These are phyloP conservation scores for Zopfia rhizophila DNA, from an alignment of 2,329 filamentous ascomycete genomes.

Conservation along the genomic window DNA sequence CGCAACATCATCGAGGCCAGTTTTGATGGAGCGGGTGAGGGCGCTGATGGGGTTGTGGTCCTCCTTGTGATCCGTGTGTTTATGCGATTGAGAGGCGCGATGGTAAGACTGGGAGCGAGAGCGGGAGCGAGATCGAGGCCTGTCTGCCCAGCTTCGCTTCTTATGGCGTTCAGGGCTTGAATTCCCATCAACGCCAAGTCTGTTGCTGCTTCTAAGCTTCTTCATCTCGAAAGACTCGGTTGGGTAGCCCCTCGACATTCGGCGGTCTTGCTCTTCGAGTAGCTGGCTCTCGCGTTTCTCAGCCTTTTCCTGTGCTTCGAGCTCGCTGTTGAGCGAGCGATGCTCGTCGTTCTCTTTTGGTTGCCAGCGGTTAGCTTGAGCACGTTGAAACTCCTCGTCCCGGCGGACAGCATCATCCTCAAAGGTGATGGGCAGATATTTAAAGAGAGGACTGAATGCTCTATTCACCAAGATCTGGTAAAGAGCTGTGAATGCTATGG, in stretches of 20 bases:
- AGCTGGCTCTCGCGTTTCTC: conserved; percentile 47
- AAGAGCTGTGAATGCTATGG: conserved; percentile 73
- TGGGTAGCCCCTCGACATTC: conserved; percentile 7
- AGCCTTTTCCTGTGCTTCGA: conserved; percentile 39
- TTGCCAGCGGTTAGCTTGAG: conserved; percentile 76
- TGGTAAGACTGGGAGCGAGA: conserved; percentile 37
- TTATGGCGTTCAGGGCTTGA: conserved; percentile 31
- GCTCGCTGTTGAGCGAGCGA: conserved; percentile 48
- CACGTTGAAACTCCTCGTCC: conserved; percentile 86
- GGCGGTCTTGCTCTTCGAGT: conserved; percentile 38
- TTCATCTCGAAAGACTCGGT: conserved; percentile 40
- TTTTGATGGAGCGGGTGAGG: conserved; percentile 35
- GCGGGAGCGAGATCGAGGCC: conserved; percentile 38
- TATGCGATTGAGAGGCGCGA: conserved; percentile 22
- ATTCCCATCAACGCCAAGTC: conserved; percentile 15
- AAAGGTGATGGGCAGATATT: conserved; percentile 91
- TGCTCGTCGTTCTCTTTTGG: conserved; percentile 64
- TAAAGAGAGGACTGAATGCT: conserved; percentile 85
- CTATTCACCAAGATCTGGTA: conserved; percentile 85
- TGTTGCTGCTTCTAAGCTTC: conserved; percentile 31
- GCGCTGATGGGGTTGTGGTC: conserved; percentile 39
- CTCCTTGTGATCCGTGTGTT: conserved; percentile 25
- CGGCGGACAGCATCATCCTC: conserved; percentile 95
- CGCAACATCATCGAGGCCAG: conserved; percentile 39
- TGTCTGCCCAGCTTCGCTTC: conserved; percentile 40